phyloP scores from a whole-genome alignment of 176 grass and related monocot genomes.

The Carex scoparia region DNA sequence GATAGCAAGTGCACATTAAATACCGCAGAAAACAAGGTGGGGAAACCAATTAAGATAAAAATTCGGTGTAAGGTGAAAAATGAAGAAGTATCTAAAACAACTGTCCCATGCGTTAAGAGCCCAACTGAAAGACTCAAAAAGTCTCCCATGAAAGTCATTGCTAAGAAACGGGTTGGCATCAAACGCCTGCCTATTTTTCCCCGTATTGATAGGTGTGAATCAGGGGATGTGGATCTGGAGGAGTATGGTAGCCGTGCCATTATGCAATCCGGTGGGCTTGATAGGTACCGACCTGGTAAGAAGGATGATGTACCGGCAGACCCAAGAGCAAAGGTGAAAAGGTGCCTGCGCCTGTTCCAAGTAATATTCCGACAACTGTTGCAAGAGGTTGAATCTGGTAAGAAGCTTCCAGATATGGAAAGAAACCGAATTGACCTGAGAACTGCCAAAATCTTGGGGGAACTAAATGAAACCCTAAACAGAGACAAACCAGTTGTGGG shows the following conservation, averaged over 20 bases:
- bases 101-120: neutral
- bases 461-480: slow-evolving; percentile 7
- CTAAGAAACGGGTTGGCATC: neutral
- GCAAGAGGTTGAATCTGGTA: slow-evolving; percentile 15
- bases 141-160: neutral
- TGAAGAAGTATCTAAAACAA: neutral
- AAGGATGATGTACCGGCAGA: slow-evolving; percentile 1
- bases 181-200: neutral
- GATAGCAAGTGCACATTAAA: neutral
- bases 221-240: neutral
- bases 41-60: slow-evolving; percentile 1
- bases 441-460: neutral
- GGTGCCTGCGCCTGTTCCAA: slow-evolving; percentile 9
- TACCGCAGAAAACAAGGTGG: neutral
- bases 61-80: neutral
- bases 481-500: slow-evolving; percentile 5
- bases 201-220: neutral
- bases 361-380: slow-evolving; percentile 1
- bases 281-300: neutral
- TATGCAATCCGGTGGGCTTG: neutral
- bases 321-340: slow-evolving; percentile 14
- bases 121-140: neutral
- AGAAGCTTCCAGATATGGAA: neutral
- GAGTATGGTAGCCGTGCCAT: neutral
- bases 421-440: slow-evolving; percentile 16